These are phyloP conservation scores for Suillus bovinus DNA, from an alignment of 768 basidiomycete genomes.

Conservation along the genomic window DNA sequence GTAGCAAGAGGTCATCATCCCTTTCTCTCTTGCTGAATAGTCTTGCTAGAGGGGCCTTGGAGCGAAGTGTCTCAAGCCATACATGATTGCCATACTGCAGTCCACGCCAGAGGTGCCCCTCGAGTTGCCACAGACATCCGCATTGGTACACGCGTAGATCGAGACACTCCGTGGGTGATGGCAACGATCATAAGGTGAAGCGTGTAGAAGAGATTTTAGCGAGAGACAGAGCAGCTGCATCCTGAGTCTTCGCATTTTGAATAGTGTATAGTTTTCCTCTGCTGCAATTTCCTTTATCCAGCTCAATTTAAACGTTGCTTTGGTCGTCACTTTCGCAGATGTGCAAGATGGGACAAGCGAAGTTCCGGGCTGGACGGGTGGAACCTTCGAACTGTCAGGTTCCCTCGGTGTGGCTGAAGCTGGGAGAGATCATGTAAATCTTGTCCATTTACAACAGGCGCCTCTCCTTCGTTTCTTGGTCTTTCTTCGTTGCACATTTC, in stretches of 20 bases:
- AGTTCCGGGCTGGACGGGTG: no score
- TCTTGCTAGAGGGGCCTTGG: slow-evolving; percentile 75
- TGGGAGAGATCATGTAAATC: no score
- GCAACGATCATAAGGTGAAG: slow-evolving; percentile 77
- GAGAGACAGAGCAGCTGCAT: slow-evolving; percentile 21
- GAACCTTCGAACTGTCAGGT: no score
- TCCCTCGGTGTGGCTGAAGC: no score
- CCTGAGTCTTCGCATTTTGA: slow-evolving; percentile 5
- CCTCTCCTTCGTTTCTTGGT: no score
- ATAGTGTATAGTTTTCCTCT: not conserved
- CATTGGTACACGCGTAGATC: slow-evolving; percentile 87
- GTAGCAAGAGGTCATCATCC: slow-evolving; percentile 13
- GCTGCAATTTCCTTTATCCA: no score
- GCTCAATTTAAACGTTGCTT: no score
- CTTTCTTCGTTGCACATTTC: no score
- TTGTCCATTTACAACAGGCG: no score
- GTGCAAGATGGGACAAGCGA: no score
- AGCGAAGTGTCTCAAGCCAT: slow-evolving; percentile 81
- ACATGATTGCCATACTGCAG: slow-evolving; percentile 86
- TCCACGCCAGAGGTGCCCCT: slow-evolving; percentile 73
- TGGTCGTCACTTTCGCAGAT: no score
- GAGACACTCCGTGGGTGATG: slow-evolving; percentile 60
- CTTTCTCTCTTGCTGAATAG: slow-evolving; percentile 6
- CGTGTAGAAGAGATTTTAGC: slow-evolving; percentile 81
- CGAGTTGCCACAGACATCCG: slow-evolving; percentile 91